phyloP scores from a whole-genome alignment of 495 filamentous ascomycete genomes.

The Elasticomyces elasticus region DNA sequence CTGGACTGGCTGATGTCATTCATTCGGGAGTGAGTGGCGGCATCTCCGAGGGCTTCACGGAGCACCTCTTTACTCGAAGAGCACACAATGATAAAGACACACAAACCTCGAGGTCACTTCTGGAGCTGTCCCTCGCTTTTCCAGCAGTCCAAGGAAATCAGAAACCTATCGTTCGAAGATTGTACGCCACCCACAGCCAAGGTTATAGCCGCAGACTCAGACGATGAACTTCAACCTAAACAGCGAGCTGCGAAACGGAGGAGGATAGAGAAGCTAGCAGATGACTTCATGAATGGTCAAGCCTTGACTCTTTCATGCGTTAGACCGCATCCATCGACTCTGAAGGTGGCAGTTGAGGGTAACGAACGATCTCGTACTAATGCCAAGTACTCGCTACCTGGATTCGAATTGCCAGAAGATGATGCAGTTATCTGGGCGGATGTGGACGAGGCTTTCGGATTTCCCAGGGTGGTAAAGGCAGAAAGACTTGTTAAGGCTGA shows the following conservation, averaged over 20 bases:
- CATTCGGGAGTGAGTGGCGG: too few relatives aligned
- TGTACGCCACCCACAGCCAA: constrained; percentile 32
- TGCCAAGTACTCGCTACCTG: constrained; percentile 2
- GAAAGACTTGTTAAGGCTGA: background rate
- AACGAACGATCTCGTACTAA: constrained; percentile 7
- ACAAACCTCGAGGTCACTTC: constrained; percentile 10
- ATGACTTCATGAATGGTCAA: constrained; percentile 48
- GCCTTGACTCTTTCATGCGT: constrained; percentile 53
- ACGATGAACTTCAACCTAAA: constrained; percentile 45
- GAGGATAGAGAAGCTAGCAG: constrained; percentile 49
- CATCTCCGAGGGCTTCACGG: background rate
- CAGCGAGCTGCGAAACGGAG: constrained; percentile 41
- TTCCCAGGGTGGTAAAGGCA: background rate
- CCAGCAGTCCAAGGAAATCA: constrained; percentile 13
- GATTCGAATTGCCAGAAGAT: background rate
- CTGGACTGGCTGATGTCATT: too few relatives aligned
- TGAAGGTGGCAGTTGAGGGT: constrained; percentile 3
- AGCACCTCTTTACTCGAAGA: too few relatives aligned
- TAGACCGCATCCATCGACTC: constrained; percentile 18
- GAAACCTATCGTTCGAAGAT: constrained; percentile 24
- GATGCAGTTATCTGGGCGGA: constrained; percentile 4
- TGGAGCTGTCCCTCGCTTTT: constrained; percentile 11
- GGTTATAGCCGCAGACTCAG: constrained; percentile 45
- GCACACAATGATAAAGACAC: constrained; percentile 14
- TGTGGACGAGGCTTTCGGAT: constrained; percentile 5